A percentile compares a stretch with the other conserved stretches of the same genome.
Evolutionary conservation across 2,329 filamentous ascomycete species (phyloP).

Genomic region (Xylariaceae sp.): DNA sequence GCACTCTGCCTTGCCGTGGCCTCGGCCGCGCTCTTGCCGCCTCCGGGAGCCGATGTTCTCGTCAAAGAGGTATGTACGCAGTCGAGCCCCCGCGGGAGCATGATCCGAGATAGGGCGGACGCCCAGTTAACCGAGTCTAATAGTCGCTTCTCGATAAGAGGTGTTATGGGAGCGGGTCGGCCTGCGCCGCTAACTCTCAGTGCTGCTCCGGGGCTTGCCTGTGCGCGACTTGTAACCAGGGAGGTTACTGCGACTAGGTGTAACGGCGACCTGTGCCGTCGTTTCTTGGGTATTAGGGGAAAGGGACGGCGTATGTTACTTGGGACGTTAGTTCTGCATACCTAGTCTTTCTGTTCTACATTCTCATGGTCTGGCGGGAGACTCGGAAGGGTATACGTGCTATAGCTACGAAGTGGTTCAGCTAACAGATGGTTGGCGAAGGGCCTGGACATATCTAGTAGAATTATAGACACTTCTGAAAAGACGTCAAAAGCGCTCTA

Average conservation of each 20-base stretch:
- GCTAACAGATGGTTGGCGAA: too few species aligned
- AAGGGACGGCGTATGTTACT: not conserved
- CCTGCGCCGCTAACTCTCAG: not conserved
- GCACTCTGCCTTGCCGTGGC: not conserved
- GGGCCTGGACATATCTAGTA: too few species aligned
- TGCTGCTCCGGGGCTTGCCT: not conserved
- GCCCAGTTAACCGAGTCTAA: not conserved
- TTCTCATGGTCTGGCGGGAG: too few species aligned
- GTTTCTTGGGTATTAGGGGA: not conserved
- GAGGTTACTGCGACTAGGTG: not conserved
- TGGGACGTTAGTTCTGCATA: not conserved
- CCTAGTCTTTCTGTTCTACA: too few species aligned
- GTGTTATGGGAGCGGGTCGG: not conserved
- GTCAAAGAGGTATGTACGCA: not conserved
- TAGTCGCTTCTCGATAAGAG: not conserved
- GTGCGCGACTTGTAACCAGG: not conserved
- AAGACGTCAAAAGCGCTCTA: too few species aligned
- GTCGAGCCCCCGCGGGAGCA: not conserved
- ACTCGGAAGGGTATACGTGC: too few species aligned
- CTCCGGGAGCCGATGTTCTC: not conserved
- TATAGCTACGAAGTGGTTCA: too few species aligned
- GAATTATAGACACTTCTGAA: too few species aligned
- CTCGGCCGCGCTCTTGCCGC: not conserved
- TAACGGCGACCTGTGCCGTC: not conserved
- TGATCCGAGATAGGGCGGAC: not conserved